These are phyloP conservation scores for Wickerhamomyces canadensis DNA, from an alignment of 805 yeast genomes.

Conservation along the genomic window DNA sequence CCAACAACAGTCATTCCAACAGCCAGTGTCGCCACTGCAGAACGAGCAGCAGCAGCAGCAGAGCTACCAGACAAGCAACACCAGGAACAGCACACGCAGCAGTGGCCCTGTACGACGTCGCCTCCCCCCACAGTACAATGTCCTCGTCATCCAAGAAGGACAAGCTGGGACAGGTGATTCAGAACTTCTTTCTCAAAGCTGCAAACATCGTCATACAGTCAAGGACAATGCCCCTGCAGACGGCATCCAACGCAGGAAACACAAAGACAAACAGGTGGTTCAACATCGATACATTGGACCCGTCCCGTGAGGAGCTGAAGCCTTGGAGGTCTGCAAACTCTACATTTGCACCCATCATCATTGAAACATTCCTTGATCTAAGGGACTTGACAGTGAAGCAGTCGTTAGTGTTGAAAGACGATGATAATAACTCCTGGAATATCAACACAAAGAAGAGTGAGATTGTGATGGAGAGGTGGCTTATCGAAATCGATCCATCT, in stretches of 20 bases:
- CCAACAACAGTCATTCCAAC: too few relatives aligned
- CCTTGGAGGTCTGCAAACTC: constrained; percentile 47
- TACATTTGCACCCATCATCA: constrained; percentile 71
- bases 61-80: too few relatives aligned
- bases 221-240: constrained; percentile 20
- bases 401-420: constrained; percentile 53
- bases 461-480: constrained; percentile 93
- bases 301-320: constrained; percentile 48
- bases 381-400: constrained; percentile 51
- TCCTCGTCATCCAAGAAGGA: constrained; percentile 16
- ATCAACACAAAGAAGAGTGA: constrained; percentile 68
- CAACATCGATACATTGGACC: constrained; percentile 41
- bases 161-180: constrained; percentile 22
- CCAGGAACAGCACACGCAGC: too few relatives aligned
- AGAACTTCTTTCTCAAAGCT: constrained; percentile 59
- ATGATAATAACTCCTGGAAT: constrained; percentile 45
- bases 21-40: too few relatives aligned
- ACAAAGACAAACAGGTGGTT: constrained; percentile 55
- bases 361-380: constrained; percentile 77
- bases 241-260: constrained; percentile 12
- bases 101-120: too few relatives aligned
- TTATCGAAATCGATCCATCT: constrained; percentile 66
- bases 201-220: constrained; percentile 52
- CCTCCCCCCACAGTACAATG: too few relatives aligned
- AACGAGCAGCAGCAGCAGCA: too few relatives aligned